These are phyloP conservation scores for Tulasnella sp. DNA, from an alignment of 768 basidiomycete species.

Conservation along the genomic window DNA sequence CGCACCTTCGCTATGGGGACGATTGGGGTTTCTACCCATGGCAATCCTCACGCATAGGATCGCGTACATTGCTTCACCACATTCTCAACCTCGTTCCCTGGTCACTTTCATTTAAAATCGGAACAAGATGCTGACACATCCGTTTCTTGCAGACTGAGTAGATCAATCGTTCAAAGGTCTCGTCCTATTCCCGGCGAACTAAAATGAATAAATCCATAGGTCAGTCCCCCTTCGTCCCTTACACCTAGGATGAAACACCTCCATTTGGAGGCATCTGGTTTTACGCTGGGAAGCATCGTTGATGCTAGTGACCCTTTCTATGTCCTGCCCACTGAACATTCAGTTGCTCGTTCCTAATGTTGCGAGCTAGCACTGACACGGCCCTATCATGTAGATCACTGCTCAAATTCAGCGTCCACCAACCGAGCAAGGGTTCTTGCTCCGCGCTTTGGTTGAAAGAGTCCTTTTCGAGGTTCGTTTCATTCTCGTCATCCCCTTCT, in stretches of 20 bases:
- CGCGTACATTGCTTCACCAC: not conserved
- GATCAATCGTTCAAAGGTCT: not conserved
- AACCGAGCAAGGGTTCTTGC: not conserved
- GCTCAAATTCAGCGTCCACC: not conserved
- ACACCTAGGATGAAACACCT: not conserved
- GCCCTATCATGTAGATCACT: not conserved
- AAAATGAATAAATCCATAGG: not conserved
- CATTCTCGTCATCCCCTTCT: not conserved
- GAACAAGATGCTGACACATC: not conserved
- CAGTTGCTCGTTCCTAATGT: not conserved
- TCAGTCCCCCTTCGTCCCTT: not conserved
- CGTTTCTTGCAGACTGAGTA: not conserved
- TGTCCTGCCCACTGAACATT: slow-evolving; percentile 3
- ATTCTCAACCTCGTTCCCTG: not conserved
- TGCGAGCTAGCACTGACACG: not conserved
- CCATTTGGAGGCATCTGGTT: not conserved
- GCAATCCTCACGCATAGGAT: slow-evolving; percentile 9
- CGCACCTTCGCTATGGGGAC: slow-evolving; percentile 7
- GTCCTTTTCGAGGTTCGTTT: not conserved
- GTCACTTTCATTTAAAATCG: not conserved
- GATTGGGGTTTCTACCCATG: slow-evolving; percentile 9
- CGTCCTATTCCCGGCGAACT: not conserved
- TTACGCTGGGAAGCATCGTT: not conserved
- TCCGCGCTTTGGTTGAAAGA: not conserved
- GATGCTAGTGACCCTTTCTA: not conserved